phyloP scores from a whole-genome alignment of 1,139 yeast genomes.

The Hansenula sp. region DNA sequence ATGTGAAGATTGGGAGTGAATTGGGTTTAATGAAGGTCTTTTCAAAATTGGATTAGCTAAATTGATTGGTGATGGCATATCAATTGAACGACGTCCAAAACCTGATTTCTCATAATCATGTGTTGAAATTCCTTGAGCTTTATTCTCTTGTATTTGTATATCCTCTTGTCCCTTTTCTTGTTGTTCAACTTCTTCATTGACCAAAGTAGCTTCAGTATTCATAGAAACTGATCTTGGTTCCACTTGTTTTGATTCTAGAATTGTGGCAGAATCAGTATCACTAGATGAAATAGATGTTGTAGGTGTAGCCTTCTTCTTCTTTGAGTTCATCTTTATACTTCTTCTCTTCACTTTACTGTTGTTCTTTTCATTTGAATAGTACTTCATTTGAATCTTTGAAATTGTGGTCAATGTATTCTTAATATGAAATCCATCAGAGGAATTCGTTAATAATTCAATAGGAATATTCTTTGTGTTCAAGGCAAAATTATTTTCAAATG shows the following conservation, averaged over 20 bases:
- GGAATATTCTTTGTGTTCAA: conserved; percentile 19
- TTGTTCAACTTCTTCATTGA: conserved; percentile 6
- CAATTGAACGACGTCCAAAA: background rate
- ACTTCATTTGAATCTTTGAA: conserved; percentile 21
- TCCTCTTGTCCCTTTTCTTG: background rate
- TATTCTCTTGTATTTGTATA: background rate
- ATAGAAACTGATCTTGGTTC: conserved; percentile 3
- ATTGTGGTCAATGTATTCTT: conserved; percentile 20
- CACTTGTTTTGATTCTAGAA: background rate
- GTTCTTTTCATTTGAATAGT: conserved; percentile 20
- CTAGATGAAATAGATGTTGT: no score
- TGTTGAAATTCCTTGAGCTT: background rate
- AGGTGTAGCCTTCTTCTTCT: conserved; percentile 7
- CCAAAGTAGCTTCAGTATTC: conserved; percentile 14
- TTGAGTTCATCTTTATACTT: conserved; percentile 15
- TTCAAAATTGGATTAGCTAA: background rate
- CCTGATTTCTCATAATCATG: no score
- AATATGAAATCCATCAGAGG: conserved; percentile 8
- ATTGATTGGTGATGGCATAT: conserved; percentile 1
- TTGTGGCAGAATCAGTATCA: no score
- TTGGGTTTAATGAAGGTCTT: conserved; percentile 1
- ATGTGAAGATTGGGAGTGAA: background rate
- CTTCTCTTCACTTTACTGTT: conserved; percentile 16
- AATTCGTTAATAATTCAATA: conserved; percentile 16
- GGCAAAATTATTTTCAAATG: conserved; percentile 10